Base-by-base conservation (phyloP, 2,329 filamentous ascomycete genomes). In the Ascosphaera apis region DNA sequence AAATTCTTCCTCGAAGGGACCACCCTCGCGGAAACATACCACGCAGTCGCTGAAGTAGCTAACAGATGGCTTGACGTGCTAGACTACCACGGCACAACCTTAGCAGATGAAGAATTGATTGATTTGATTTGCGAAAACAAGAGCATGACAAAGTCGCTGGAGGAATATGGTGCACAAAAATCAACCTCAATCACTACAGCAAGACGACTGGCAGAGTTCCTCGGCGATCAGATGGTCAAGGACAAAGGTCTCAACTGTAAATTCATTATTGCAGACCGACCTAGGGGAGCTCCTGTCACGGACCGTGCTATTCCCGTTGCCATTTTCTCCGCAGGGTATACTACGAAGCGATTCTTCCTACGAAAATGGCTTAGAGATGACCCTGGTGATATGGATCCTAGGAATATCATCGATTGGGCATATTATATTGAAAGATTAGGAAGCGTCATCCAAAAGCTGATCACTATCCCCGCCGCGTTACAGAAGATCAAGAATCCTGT, bases 81-180 rank as follows among this genome's bases (percentile, higher is more conserved):
- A 21, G 71, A 95, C 50, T 80, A 72, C 47, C 84, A 81, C 44
- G 88, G 91, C 12, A 67, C 76, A 3, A 95, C 84, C 1, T 62
- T 99, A 11, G 84, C 86, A 0, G 86, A 99, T 45, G 86, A 95
- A 52, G 88, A 98, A 51, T 68, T 99, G 30, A 95, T 98, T 55
- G 86, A 98, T 48, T 74, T 99, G n/a, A 98, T 99, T 72, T 93
- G 83, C 35, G 88, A 99, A 55, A 99, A 99, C 59, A 76, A 91
- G 60, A 95, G 72, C 60, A 98, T 99, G 88, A 69, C 75, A 13
- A 98, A 98, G 58, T 91, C 88, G 0, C 62, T 99, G 1, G 86
- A 93, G 45, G 91, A 99, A 56, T 99, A 99, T 44, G 88, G 84
- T 13, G 62, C 61, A 5, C 91, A 98, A 48, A 98, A 99, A 53